A percentile compares a stretch with the other conserved stretches of the same genome.
Conservation (phyloP, 176 grass and related monocot species). For the Saccharum spontaneum region DNA sequence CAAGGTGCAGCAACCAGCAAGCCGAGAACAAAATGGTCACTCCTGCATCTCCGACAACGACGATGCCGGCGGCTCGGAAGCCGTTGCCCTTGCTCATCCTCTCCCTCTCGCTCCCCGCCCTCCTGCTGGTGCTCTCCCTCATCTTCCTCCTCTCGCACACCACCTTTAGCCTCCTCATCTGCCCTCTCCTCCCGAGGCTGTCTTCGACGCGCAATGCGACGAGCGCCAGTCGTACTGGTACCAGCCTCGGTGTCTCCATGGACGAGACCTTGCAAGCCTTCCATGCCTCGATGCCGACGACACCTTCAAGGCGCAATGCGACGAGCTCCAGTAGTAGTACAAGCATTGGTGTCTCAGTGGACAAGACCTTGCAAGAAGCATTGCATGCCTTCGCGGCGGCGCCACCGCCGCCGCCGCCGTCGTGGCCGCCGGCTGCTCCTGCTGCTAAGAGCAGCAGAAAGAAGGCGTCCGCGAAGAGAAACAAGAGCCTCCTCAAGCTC, state of each 20-base stretch:
- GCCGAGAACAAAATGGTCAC: slow-evolving; percentile 18
- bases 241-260: slow-evolving; percentile 23
- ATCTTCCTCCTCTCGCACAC: slow-evolving; percentile 51
- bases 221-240: too few relatives aligned
- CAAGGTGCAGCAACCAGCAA: neutral
- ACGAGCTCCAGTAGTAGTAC: neutral
- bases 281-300: neutral
- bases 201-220: slow-evolving; percentile 18
- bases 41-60: neutral
- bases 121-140: slow-evolving; percentile 32
- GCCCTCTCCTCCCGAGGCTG: slow-evolving; percentile 30
- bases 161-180: slow-evolving; percentile 50
- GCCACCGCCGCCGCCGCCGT: neutral
- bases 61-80: slow-evolving; percentile 20
- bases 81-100: slow-evolving; percentile 42
- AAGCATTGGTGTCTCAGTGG: slow-evolving; percentile 4
- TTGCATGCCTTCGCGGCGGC: neutral
- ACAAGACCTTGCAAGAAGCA: neutral
- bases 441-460: slow-evolving; percentile 7
- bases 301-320: neutral
- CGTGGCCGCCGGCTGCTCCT: neutral
- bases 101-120: slow-evolving; percentile 34
- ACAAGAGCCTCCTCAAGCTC: slow-evolving; percentile 39
- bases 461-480: slow-evolving; percentile 39
- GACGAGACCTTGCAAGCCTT: slow-evolving; percentile 17